A percentile compares a stretch with the other conserved stretches of the same genome.
Conservation (phyloP, 2,329 filamentous ascomycete genomes). For the Penicillium sp. region DNA sequence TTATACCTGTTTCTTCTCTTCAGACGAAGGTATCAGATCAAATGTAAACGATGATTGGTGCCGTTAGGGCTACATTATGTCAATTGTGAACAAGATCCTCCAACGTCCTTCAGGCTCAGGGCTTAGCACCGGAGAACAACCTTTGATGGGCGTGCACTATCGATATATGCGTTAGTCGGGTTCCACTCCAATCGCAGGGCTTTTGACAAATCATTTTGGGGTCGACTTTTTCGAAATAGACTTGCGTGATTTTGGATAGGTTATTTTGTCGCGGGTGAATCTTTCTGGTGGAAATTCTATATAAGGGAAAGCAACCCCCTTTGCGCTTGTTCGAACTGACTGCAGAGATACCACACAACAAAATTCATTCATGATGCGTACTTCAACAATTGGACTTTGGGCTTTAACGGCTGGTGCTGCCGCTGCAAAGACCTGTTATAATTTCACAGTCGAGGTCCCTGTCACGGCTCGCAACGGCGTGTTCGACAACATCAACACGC, state of each 20-base stretch:
- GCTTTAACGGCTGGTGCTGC: constrained; percentile 1
- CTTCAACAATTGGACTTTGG: constrained; percentile 8
- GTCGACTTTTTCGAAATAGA: neutral
- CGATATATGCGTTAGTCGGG: constrained; percentile 4
- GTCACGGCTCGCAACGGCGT: constrained; percentile 14
- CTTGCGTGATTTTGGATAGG: neutral
- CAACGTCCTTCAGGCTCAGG: neutral
- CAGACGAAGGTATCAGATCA: neutral
- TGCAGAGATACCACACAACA: neutral
- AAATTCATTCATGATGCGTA: neutral
- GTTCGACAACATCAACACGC: constrained; percentile 14
- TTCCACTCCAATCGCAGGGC: neutral
- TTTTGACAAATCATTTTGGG: constrained; percentile 7
- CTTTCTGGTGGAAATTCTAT: neutral
- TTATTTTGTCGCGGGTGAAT: neutral
- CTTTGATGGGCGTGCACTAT: constrained; percentile 5
- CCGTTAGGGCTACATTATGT: neutral
- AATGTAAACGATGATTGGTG: neutral
- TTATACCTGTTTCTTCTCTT: neutral
- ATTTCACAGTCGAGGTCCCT: constrained; percentile 7
- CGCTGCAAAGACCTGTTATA: constrained; percentile 11
- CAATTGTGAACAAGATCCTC: neutral
- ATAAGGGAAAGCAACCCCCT: neutral
- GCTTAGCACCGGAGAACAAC: neutral
- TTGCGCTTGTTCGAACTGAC: neutral